Evolutionary conservation across 2,329 filamentous ascomycete genomes (phyloP).

Genomic region (Coniella lustricola): DNA sequence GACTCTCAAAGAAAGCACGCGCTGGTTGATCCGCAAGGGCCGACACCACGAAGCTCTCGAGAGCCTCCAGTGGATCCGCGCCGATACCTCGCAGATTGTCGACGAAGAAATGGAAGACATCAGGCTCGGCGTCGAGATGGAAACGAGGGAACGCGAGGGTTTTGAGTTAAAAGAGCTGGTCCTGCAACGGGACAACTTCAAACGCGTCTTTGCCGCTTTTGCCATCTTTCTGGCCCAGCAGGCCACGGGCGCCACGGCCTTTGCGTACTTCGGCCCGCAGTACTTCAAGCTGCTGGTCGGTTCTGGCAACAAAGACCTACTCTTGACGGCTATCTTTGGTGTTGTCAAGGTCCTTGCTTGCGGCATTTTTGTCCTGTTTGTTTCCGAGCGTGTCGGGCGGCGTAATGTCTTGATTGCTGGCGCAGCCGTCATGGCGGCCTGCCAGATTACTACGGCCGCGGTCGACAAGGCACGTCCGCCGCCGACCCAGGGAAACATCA

Average conservation of each 20-base stretch:
- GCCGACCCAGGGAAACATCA: constrained; percentile 24
- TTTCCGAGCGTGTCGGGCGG: constrained; percentile 41
- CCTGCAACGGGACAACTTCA: constrained; percentile 36
- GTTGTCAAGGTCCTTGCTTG: constrained; percentile 46
- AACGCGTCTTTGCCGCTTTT: constrained; percentile 35
- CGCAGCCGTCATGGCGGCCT: constrained; percentile 36
- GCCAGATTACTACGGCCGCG: constrained; percentile 36
- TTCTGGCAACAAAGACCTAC: constrained; percentile 34
- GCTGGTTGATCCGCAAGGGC: constrained; percentile 43
- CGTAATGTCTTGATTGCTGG: constrained; percentile 35
- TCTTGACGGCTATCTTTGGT: constrained; percentile 47
- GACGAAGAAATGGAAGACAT: constrained; percentile 44
- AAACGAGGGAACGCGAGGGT: constrained; percentile 35
- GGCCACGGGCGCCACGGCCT: constrained; percentile 46
- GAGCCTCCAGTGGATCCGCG: constrained; percentile 46
- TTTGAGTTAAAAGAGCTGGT: constrained; percentile 35
- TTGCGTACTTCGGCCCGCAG: constrained; percentile 48
- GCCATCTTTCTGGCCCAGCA: constrained; percentile 45
- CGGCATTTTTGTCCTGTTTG: constrained; percentile 42
- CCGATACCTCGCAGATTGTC: constrained; percentile 28
- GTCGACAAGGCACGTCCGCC: constrained; percentile 35
- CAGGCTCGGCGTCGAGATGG: constrained; percentile 36
- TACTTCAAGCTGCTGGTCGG: constrained; percentile 46
- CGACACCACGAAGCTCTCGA: constrained; percentile 37
- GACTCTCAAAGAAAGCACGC: constrained; percentile 40